phyloP scores from a whole-genome alignment of 306 rosid genomes.

The Citrullus mucosospermus region DNA sequence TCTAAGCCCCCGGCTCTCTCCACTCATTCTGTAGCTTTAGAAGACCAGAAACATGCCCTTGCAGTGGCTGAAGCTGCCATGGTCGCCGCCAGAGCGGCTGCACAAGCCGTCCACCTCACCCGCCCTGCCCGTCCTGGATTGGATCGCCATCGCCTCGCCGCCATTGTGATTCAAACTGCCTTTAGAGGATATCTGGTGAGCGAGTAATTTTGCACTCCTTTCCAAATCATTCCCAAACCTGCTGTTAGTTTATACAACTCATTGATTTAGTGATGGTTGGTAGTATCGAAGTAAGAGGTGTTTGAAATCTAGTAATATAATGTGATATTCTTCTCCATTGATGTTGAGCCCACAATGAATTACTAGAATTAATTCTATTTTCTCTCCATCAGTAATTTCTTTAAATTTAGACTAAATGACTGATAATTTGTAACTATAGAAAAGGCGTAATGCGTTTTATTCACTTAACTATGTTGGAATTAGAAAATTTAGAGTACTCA shows the following conservation, averaged over 20 bases:
- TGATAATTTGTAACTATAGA: too few species aligned
- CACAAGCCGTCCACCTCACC: constrained; percentile 47
- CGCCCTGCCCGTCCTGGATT: constrained; percentile 39
- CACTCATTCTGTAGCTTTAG: constrained; percentile 13
- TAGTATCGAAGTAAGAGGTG: not conserved
- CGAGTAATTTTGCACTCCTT: too few species aligned
- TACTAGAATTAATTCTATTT: too few species aligned
- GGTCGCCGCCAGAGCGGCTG: constrained; percentile 72
- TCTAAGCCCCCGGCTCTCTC: not conserved
- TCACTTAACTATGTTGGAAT: too few species aligned
- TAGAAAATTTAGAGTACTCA: too few species aligned
- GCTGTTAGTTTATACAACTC: too few species aligned
- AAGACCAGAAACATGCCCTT: constrained; percentile 53
- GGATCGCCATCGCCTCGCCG: constrained; percentile 23
- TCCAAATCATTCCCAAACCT: too few species aligned
- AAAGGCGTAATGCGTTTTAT: too few species aligned
- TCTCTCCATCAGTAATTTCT: too few species aligned
- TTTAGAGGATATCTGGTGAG: constrained; percentile 90
- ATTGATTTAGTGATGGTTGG: not conserved
- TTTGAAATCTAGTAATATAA: too few species aligned
- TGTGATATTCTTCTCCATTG: not conserved
- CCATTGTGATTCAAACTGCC: constrained; percentile 67
- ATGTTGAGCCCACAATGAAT: not conserved
- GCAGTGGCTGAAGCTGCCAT: constrained; percentile 68
- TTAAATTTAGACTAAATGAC: too few species aligned